A percentile compares a stretch with the other conserved stretches of the same genome.
These are phyloP conservation scores for Arabidopsis hybrid DNA, from an alignment of 441 rosid genomes.

Conservation along the genomic window DNA sequence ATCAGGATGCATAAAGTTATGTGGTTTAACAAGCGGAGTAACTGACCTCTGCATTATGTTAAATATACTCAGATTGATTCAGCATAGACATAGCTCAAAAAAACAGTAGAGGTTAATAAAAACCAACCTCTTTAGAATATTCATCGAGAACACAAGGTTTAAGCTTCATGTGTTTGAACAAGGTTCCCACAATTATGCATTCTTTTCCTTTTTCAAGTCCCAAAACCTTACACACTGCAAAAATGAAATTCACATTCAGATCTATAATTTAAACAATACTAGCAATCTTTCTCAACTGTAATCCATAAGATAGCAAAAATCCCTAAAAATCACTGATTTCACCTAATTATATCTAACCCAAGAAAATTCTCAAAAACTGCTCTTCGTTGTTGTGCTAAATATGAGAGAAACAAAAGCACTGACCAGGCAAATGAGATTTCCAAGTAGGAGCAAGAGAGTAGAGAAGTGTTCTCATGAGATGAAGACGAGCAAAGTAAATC, in stretches of 20 bases:
- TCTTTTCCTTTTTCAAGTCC: slow-evolving; percentile 87
- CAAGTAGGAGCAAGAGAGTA: slow-evolving; percentile 78
- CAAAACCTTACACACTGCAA: slow-evolving; percentile 82
- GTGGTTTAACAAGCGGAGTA: slow-evolving; percentile 77
- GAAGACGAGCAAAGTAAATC: slow-evolving; percentile 91
- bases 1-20: slow-evolving; percentile 81
- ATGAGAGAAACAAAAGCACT: slow-evolving; percentile 13
- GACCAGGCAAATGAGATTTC: slow-evolving; percentile 84
- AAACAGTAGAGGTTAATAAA: slow-evolving; percentile 5
- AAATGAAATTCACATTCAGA: slow-evolving; percentile 3
- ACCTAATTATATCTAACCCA: background rate
- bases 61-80: background rate
- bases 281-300: slow-evolving; percentile 9
- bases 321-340: background rate
- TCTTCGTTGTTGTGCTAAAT: background rate
- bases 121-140: slow-evolving; percentile 88
- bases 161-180: slow-evolving; percentile 96
- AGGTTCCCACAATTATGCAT: slow-evolving; percentile 87
- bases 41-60: slow-evolving; percentile 69
- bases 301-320: background rate
- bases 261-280: slow-evolving; percentile 8
- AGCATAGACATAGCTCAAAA: background rate
- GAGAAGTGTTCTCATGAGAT: slow-evolving; percentile 78
- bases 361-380: background rate
- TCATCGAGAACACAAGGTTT: slow-evolving; percentile 96